phyloP scores from a whole-genome alignment of 768 basidiomycete species.

The Pisolithus microcarpus region DNA sequence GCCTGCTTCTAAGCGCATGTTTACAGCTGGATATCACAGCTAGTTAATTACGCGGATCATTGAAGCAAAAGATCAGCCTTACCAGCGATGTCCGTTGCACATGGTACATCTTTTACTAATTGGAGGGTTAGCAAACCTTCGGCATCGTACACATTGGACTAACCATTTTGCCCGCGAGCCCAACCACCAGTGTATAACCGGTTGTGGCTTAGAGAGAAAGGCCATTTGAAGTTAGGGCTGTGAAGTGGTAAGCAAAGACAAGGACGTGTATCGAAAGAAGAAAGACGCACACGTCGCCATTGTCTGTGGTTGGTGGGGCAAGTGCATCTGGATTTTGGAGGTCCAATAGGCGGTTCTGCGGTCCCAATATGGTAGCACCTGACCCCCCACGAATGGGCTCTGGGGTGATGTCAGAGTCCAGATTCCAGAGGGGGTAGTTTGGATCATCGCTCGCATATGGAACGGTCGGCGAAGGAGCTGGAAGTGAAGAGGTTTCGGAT shows the following conservation, averaged over 20 bases:
- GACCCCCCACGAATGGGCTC: constrained; percentile 39
- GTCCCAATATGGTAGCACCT: constrained; percentile 47
- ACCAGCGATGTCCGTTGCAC: constrained; percentile 33
- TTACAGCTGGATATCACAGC: constrained; percentile 14
- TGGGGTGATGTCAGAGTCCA: constrained; percentile 21
- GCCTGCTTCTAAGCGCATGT: constrained; percentile 37
- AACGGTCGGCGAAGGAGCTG: constrained; percentile 35
- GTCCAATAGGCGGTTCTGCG: constrained; percentile 49
- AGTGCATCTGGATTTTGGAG: constrained; percentile 50
- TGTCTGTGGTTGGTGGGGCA: constrained; percentile 58
- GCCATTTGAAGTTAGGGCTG: constrained; percentile 53
- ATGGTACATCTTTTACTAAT: constrained; percentile 33
- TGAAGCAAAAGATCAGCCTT: not conserved
- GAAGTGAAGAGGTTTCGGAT: constrained; percentile 20
- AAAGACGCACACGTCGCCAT: constrained; percentile 38
- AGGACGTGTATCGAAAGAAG: not conserved
- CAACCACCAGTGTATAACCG: constrained; percentile 58
- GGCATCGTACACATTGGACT: constrained; percentile 6
- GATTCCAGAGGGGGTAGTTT: constrained; percentile 38
- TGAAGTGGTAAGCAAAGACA: not conserved
- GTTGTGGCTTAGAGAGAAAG: constrained; percentile 54
- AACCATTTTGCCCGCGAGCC: constrained; percentile 57
- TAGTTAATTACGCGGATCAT: too few species aligned
- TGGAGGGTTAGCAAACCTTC: not conserved
- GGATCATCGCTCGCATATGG: constrained; percentile 39